phyloP scores from a whole-genome alignment of 2,329 filamentous ascomycete genomes.

The Fusarium torulosum region DNA sequence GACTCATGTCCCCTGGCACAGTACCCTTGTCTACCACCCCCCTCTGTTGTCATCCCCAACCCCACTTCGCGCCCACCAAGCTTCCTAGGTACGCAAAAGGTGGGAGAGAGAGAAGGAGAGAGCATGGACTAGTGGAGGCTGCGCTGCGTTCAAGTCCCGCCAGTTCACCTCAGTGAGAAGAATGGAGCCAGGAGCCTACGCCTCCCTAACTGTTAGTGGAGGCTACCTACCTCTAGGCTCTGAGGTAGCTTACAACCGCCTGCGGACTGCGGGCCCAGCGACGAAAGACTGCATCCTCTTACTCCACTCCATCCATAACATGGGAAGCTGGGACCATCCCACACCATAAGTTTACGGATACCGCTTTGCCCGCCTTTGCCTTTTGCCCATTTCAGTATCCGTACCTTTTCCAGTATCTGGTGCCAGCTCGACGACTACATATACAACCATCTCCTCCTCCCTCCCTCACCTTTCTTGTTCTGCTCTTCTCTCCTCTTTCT shows the following conservation, averaged over 20 bases:
- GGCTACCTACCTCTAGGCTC: conserved; percentile 1
- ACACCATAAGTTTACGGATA: conserved; percentile 25
- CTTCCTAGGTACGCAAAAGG: conserved; percentile 4
- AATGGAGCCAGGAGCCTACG: neutral
- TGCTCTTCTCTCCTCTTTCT: conserved; percentile 44
- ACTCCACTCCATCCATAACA: conserved; percentile 27
- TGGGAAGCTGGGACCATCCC: conserved; percentile 35
- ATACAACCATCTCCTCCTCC: conserved; percentile 44
- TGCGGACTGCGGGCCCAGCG: conserved; percentile 14
- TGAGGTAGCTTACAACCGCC: conserved; percentile 20
- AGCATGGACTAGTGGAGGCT: conserved; percentile 19
- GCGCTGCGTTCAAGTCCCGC: neutral
- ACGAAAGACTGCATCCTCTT: neutral
- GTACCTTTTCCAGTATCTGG: conserved; percentile 3
- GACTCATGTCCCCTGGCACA: conserved; percentile 5
- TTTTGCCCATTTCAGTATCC: conserved; percentile 1
- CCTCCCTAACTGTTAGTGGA: conserved; percentile 20
- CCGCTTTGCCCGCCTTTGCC: conserved; percentile 29
- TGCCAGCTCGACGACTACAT: conserved; percentile 42
- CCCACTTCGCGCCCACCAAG: conserved; percentile 40
- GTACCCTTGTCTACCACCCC: conserved; percentile 35
- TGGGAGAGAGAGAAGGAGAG: conserved; percentile 2
- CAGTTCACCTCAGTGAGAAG: conserved; percentile 6
- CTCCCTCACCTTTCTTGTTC: conserved; percentile 34
- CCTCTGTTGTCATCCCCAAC: conserved; percentile 44